These are phyloP conservation scores for Phytopythium mirpurense DNA, from an alignment of 352 stramenopile species.

Conservation along the genomic window DNA sequence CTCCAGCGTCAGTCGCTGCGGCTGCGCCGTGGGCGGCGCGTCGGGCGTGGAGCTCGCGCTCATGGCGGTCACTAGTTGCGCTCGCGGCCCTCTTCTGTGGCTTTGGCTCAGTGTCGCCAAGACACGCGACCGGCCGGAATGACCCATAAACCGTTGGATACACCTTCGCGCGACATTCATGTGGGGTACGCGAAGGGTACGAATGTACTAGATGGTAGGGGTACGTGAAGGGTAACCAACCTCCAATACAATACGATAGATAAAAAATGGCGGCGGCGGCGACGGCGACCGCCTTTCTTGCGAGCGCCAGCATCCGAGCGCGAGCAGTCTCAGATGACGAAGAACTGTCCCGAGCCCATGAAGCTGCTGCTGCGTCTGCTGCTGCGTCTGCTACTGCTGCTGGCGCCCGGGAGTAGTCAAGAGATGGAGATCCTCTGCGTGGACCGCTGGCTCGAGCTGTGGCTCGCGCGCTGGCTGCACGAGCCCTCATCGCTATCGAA, in stretches of 20 bases:
- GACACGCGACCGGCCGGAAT: constrained; percentile 2
- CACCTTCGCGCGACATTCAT: constrained; percentile 4
- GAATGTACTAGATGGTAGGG: too few species aligned
- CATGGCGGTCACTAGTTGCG: background rate
- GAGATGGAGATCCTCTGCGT: constrained; percentile 6
- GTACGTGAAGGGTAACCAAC: too few species aligned
- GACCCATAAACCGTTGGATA: background rate
- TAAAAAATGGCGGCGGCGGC: background rate
- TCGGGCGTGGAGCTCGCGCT: background rate
- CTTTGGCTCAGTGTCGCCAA: too few species aligned
- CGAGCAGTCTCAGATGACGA: constrained; percentile 4
- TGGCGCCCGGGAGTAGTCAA: constrained; percentile 6
- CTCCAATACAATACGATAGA: background rate
- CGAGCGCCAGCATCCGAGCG: background rate
- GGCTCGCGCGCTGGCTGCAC: constrained; percentile 2
- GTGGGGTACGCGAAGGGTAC: too few species aligned
- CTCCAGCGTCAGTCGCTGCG: constrained; percentile 61
- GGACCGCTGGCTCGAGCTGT: constrained; percentile 4
- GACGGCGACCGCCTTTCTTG: background rate
- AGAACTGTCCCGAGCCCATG: background rate
- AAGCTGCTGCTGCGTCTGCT: background rate
- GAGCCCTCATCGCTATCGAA: background rate
- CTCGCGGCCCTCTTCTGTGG: too few species aligned
- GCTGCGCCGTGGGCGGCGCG: constrained; percentile 5
- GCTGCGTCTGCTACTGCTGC: too few species aligned